These are phyloP conservation scores for Candida sithepensis DNA, from an alignment of 805 yeast species.

Conservation along the genomic window DNA sequence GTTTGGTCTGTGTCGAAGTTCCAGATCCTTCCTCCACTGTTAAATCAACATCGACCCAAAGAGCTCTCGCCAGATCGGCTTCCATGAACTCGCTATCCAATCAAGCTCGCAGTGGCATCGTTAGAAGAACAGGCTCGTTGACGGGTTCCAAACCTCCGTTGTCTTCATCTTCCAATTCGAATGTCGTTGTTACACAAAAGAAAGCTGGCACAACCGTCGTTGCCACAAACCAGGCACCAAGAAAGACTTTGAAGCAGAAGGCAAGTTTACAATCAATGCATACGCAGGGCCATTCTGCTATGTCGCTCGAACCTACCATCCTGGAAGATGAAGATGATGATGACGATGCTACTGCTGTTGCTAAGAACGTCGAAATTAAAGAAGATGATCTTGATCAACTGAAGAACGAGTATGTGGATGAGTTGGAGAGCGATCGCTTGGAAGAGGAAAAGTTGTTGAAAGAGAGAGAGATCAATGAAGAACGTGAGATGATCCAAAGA, in stretches of 20 bases:
- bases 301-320: conserved; percentile 20
- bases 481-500: conserved; percentile 35
- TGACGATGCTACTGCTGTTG: background rate
- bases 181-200: background rate
- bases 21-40: conserved; percentile 36
- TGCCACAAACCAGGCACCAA: conserved; percentile 3
- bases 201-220: background rate
- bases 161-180: background rate
- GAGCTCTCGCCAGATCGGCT: conserved; percentile 18
- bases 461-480: conserved; percentile 36
- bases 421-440: conserved; percentile 28
- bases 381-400: conserved; percentile 22
- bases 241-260: conserved; percentile 13
- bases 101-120: conserved; percentile 14
- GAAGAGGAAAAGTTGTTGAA: conserved; percentile 33
- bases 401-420: conserved; percentile 23
- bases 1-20: conserved; percentile 66
- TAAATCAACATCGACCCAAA: conserved; percentile 9
- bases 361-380: conserved; percentile 3
- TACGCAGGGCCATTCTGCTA: conserved; percentile 15
- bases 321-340: conserved; percentile 20
- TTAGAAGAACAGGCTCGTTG: conserved; percentile 17
- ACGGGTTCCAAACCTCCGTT: conserved; percentile 15
- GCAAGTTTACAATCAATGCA: conserved; percentile 22
- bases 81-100: conserved; percentile 22